Base-by-base conservation (phyloP, 148 eudicot species). In the Beta vulgaris region DNA sequence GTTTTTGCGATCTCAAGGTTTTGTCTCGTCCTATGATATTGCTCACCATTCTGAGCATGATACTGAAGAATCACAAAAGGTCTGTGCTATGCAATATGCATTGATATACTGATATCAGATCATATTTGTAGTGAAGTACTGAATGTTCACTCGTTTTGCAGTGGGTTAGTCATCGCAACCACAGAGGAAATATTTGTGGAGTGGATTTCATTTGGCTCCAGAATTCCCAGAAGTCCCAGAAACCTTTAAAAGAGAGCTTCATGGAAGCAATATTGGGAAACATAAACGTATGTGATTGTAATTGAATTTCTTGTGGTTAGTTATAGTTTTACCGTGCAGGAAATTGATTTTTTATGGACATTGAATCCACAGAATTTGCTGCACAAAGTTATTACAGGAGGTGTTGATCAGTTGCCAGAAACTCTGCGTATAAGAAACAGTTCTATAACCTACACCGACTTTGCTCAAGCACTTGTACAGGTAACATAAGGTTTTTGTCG, bases 161-260 rank as follows among this genome's bases (percentile, higher is more conserved):
- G 89, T 87, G 89, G 89, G 79, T 87, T 57, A 87, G 89, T 72
- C 89, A 87, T 69, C 87, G 81, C 25, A 87, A 87, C 65, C 89
- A 87, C 76, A 75, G 89, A 76, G 89, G 89, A 55, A 80, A 87
- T 53, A 79, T 83, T 10, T 87, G 90, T 36, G 90, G 87, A 18
- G 90, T 87, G 16, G 90, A 87, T 62, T 87, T 87, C 79, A 81
- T 87, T 73, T 82, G 86, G 86, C 83, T 87, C 21, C 83, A 49
- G 32, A 87, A 85, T 68, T 87, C 86, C 34, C 61, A 70, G 19
- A 82, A 42, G 57, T 21, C 19, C 34, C 73, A 44, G 46, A 82
- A 72, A 71, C 81, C 80, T 51, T 73, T 85, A 9, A 87, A 87
- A 78, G 78, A 78, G 68, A 87, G 87, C 64, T 81, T 78, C 46